phyloP scores from a whole-genome alignment of 495 filamentous ascomycete species.

The Penicillium chermesinum region DNA sequence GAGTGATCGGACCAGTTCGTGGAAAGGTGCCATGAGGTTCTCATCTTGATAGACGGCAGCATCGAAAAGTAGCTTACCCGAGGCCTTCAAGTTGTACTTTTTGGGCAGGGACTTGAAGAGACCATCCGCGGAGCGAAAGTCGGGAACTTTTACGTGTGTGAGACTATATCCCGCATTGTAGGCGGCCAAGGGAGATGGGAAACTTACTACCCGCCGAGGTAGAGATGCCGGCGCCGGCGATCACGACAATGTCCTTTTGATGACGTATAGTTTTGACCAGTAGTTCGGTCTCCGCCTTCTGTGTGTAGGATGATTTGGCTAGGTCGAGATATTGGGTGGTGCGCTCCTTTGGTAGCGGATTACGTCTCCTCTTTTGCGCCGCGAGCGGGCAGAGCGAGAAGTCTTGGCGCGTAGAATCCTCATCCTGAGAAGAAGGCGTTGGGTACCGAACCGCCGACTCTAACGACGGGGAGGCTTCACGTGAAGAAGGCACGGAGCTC shows the following conservation, averaged over 20 bases:
- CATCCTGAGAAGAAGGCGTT: conserved; percentile 56
- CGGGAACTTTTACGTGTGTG: conserved; percentile 63
- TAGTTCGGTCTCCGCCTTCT: conserved; percentile 57
- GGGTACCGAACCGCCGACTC: conserved; percentile 47
- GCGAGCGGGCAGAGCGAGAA: conserved; percentile 44
- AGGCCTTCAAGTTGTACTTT: conserved; percentile 85
- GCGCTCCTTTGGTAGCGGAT: conserved; percentile 64
- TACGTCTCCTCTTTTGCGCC: conserved; percentile 65
- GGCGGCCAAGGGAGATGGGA: conserved; percentile 51
- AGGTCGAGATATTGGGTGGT: conserved; percentile 75
- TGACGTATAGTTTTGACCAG: conserved; percentile 73
- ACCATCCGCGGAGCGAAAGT: conserved; percentile 87
- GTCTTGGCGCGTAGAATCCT: conserved; percentile 47
- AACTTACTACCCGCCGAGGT: conserved; percentile 90
- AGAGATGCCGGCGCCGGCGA: conserved; percentile 94
- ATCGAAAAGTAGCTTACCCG: conserved; percentile 94
- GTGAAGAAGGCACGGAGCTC: conserved; percentile 52
- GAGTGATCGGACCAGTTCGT: conserved; percentile 89
- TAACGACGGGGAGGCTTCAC: conserved; percentile 46
- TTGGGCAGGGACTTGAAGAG: conserved; percentile 78
- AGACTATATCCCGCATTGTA: conserved; percentile 42
- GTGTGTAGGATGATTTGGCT: conserved; percentile 40
- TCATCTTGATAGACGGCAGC: conserved; percentile 95
- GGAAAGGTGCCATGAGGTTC: conserved; percentile 79
- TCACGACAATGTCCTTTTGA: conserved; percentile 92